A percentile compares a stretch with the other conserved stretches of the same genome.
Evolutionary conservation across 768 basidiomycete species (phyloP).

Genomic region (Amyloporia xantha): DNA sequence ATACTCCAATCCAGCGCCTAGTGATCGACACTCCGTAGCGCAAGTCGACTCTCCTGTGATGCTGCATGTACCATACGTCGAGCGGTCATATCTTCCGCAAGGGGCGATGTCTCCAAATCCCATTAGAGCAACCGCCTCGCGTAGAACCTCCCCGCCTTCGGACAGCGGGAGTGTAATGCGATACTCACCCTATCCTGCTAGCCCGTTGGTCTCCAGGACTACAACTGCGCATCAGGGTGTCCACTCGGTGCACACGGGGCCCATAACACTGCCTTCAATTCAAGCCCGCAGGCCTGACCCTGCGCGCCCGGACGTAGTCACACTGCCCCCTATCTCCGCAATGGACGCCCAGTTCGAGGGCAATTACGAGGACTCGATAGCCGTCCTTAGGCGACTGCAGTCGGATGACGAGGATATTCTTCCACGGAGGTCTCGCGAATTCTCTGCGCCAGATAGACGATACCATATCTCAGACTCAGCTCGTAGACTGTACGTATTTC

Average conservation of each 20-base stretch:
- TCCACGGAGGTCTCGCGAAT: too few relatives aligned
- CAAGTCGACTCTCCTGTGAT: conserved; percentile 20
- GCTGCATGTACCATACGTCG: conserved; percentile 21
- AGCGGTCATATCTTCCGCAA: conserved; percentile 6
- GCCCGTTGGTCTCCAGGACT: conserved; percentile 21
- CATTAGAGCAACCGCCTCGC: neutral
- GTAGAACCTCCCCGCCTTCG: conserved; percentile 26
- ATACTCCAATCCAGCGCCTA: neutral
- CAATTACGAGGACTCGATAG: conserved; percentile 48
- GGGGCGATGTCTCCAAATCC: neutral
- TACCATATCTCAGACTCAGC: too few relatives aligned
- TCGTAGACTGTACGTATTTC: too few relatives aligned
- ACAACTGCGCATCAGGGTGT: conserved; percentile 7
- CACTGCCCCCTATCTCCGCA: conserved; percentile 32
- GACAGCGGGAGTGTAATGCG: conserved; percentile 23
- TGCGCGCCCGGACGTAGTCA: conserved; percentile 2
- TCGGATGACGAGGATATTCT: conserved; percentile 35
- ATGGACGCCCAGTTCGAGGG: conserved; percentile 57
- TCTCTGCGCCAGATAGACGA: too few relatives aligned
- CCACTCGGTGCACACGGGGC: conserved; percentile 10
- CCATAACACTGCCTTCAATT: conserved; percentile 36
- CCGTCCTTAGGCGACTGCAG: conserved; percentile 58
- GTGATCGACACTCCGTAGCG: neutral
- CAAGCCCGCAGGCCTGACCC: conserved; percentile 24
- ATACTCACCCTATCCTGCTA: conserved; percentile 42